Conservation (phyloP, 371 early-diverging fungal species). For the Mortierella sp. region DNA sequence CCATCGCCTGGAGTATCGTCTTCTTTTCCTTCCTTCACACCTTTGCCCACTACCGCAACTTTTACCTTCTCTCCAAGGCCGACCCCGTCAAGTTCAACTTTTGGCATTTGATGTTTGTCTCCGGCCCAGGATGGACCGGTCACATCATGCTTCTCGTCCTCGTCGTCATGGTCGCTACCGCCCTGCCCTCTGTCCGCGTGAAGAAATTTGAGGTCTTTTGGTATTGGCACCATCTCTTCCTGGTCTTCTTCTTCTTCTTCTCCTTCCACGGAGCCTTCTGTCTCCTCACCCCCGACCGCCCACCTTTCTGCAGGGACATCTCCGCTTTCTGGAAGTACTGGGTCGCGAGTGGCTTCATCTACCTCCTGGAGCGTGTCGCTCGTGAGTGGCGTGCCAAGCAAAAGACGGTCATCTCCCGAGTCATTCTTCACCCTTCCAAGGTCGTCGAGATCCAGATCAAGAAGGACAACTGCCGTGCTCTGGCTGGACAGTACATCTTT, state of each 20-base stretch:
- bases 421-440: slow-evolving; percentile 74
- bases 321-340: slow-evolving; percentile 88
- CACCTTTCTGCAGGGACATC: slow-evolving; percentile 76
- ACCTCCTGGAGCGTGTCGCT: slow-evolving; percentile 77
- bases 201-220: slow-evolving; percentile 86
- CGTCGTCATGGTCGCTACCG: slow-evolving; percentile 78
- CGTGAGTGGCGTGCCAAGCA: slow-evolving; percentile 81
- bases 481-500: slow-evolving; percentile 81
- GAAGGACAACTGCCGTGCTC: slow-evolving; percentile 66
- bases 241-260: slow-evolving; percentile 83
- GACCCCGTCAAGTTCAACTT: slow-evolving; percentile 39
- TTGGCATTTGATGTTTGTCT: slow-evolving; percentile 63
- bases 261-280: slow-evolving; percentile 91
- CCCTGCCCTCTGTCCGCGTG: slow-evolving; percentile 69
- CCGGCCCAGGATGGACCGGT: slow-evolving; percentile 86
- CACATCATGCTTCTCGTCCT: slow-evolving; percentile 80
- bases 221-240: slow-evolving; percentile 89
- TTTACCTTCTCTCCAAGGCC: slow-evolving; percentile 59
- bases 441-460: slow-evolving; percentile 82
- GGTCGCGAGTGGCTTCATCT: slow-evolving; percentile 75
- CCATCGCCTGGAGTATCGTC: slow-evolving; percentile 81
- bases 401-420: slow-evolving; percentile 75
- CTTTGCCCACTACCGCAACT: slow-evolving; percentile 84
- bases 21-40: slow-evolving; percentile 81
- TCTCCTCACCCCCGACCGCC: slow-evolving; percentile 80